A percentile compares a stretch with the other conserved stretches of the same genome.
phyloP scores from a whole-genome alignment of 164 flowering plant genomes.

The Warburgia ugandensis region DNA sequence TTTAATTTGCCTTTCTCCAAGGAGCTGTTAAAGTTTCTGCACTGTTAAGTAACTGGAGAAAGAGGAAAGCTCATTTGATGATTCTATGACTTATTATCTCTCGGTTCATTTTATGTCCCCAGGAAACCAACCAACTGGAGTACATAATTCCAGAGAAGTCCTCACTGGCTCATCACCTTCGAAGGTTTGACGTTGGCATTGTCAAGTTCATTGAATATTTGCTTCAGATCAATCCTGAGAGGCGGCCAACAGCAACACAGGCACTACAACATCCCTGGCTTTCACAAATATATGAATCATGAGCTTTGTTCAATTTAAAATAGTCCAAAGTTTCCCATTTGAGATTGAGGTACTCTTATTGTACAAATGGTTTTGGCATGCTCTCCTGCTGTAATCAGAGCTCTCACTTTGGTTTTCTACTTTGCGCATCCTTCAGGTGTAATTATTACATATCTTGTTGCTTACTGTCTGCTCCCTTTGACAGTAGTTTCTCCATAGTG shows the following conservation, averaged over 20 bases:
- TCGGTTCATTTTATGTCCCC: background rate
- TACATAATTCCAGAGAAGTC: slow-evolving; percentile 62
- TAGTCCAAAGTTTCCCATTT: too few species aligned
- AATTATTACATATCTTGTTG: too few species aligned
- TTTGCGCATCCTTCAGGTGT: too few species aligned
- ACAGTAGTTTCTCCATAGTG: too few species aligned
- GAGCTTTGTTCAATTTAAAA: background rate
- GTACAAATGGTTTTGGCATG: too few species aligned
- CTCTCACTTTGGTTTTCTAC: too few species aligned
- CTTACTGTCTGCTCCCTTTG: too few species aligned
- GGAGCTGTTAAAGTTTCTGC: background rate
- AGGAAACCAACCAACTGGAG: slow-evolving; percentile 72
- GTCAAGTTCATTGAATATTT: slow-evolving; percentile 45
- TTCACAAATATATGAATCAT: slow-evolving; percentile 32
- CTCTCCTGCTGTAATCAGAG: too few species aligned
- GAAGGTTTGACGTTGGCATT: slow-evolving; percentile 43
- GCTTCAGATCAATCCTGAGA: slow-evolving; percentile 66
- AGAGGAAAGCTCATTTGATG: background rate
- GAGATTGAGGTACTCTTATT: too few species aligned
- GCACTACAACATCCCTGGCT: slow-evolving; percentile 92
- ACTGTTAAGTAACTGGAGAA: background rate
- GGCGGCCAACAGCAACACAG: slow-evolving; percentile 68
- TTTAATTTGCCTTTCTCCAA: too few species aligned
- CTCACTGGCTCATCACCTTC: slow-evolving; percentile 53
- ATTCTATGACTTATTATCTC: background rate